Conservation (phyloP, 805 yeast genomes). For the Torulaspora maleeae region DNA sequence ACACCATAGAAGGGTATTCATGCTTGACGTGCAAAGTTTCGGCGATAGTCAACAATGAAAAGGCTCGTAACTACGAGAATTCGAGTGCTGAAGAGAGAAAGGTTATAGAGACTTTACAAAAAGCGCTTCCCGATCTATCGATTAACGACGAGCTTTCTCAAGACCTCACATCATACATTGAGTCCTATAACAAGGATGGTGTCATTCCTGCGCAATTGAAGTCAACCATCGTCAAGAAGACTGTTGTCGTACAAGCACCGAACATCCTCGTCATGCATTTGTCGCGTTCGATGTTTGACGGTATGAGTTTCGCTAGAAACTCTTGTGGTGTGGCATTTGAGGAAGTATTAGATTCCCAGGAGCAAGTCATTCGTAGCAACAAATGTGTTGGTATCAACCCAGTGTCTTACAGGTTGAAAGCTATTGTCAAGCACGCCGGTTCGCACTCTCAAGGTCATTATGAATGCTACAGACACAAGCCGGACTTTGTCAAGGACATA, state of each 20-base stretch:
- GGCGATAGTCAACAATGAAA: conserved; percentile 39
- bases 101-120: conserved; percentile 36
- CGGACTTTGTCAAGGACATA: conserved; percentile 41
- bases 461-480: conserved; percentile 80
- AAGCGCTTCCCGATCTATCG: conserved; percentile 36
- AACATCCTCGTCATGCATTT: conserved; percentile 71
- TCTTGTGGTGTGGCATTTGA: conserved; percentile 65
- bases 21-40: conserved; percentile 65
- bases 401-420: conserved; percentile 54
- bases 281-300: conserved; percentile 75
- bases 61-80: conserved; percentile 17
- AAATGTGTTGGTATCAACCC: conserved; percentile 20
- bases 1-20: conserved; percentile 72
- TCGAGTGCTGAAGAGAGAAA: conserved; percentile 31
- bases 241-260: conserved; percentile 62
- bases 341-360: conserved; percentile 52
- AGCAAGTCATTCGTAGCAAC: conserved; percentile 23
- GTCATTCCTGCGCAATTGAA: conserved; percentile 45
- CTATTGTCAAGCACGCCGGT: conserved; percentile 82
- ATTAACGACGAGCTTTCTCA: conserved; percentile 66
- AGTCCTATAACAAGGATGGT: conserved; percentile 42
- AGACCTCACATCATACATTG: conserved; percentile 45
- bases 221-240: conserved; percentile 64
- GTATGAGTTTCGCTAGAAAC: conserved; percentile 64
- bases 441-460: conserved; percentile 87